phyloP scores from a whole-genome alignment of 148 eudicot species.

The Rhododendron ovatum region DNA sequence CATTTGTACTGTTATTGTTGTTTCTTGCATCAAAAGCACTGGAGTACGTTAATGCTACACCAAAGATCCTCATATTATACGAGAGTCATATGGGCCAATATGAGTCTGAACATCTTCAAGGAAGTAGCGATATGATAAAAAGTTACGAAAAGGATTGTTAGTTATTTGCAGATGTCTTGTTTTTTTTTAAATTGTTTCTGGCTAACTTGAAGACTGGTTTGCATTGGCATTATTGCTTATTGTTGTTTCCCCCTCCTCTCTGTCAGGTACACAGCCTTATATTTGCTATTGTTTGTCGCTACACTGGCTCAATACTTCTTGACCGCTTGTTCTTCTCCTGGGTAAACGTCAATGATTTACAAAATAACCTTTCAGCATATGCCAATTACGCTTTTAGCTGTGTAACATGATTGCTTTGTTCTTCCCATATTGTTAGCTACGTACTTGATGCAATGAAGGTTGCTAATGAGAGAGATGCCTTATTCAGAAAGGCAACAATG shows the following conservation, averaged over 20 bases:
- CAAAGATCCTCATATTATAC: not conserved
- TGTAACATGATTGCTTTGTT: not conserved
- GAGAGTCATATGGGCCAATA: not conserved
- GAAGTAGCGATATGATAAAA: not conserved
- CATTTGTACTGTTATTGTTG: not conserved
- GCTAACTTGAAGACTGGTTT: not conserved
- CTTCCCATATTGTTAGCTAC: conserved; percentile 34
- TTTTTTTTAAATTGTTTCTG: not conserved
- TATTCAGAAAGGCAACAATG: conserved; percentile 30
- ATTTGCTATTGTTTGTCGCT: conserved; percentile 56
- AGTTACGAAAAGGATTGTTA: not conserved
- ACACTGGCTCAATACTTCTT: conserved; percentile 80
- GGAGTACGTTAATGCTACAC: not conserved
- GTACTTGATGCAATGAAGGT: conserved; percentile 89
- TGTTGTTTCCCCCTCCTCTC: not conserved
- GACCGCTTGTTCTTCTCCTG: conserved; percentile 85
- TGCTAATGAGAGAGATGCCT: conserved; percentile 46
- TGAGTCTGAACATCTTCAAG: not conserved
- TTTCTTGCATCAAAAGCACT: not conserved
- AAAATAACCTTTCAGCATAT: not conserved
- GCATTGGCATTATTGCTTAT: not conserved
- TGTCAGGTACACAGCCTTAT: conserved; percentile 62
- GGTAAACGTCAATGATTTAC: conserved; percentile 32
- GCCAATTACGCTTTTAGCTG: not conserved
- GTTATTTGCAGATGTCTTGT: not conserved